Conservation (phyloP, 805 yeast species). For the Helenozyma rhizophorensis region DNA sequence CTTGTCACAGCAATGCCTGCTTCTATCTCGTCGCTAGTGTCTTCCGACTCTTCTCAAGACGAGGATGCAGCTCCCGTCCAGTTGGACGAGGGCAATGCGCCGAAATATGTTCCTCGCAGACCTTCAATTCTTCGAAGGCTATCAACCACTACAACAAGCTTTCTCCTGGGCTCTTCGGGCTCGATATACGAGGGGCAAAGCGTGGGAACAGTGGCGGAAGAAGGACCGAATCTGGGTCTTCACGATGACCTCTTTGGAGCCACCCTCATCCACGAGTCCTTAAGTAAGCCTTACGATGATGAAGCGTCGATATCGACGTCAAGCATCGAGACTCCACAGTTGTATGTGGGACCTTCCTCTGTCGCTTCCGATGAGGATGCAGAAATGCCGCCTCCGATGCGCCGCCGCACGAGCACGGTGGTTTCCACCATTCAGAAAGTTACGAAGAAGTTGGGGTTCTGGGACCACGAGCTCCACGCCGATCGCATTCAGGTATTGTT, state of each 20-base stretch:
- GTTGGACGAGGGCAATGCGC: constrained; percentile 4
- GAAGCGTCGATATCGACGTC: not conserved
- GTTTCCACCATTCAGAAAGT: constrained; percentile 18
- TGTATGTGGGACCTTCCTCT: not conserved
- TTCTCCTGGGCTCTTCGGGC: constrained; percentile 3
- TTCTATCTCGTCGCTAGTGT: constrained; percentile 1
- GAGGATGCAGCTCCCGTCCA: constrained; percentile 9
- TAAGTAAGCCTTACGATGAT: not conserved
- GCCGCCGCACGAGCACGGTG: constrained; percentile 18
- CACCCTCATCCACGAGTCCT: constrained; percentile 2
- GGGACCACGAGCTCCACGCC: constrained; percentile 26
- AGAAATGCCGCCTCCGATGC: not conserved
- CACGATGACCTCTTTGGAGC: constrained; percentile 6
- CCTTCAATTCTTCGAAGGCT: constrained; percentile 11
- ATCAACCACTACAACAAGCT: constrained; percentile 14
- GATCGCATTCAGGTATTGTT: constrained; percentile 19
- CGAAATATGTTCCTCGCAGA: no score
- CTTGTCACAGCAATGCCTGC: no score
- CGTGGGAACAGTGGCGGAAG: not conserved
- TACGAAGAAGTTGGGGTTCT: constrained; percentile 20
- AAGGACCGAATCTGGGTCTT: not conserved
- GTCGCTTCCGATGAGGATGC: not conserved
- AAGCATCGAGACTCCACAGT: not conserved
- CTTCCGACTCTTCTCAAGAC: constrained; percentile 3
- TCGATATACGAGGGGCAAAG: no score